A percentile compares a stretch with the other conserved stretches of the same genome.
Conservation (phyloP, 1,139 yeast genomes). For the Kodamaea ohmeri region DNA sequence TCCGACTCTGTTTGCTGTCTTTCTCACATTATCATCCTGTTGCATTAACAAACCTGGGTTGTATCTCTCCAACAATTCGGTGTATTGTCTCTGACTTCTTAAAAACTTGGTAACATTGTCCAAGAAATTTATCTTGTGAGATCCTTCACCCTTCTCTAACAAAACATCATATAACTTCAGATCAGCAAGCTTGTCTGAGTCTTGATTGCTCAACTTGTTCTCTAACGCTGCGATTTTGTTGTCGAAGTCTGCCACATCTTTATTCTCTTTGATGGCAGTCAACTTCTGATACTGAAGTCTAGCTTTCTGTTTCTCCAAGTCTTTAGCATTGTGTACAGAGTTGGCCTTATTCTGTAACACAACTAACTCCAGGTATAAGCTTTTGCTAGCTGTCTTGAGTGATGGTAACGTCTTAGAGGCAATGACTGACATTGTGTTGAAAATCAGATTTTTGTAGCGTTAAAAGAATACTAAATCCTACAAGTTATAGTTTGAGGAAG, state of each 20-base stretch:
- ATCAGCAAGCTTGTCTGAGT: slow-evolving; percentile 22
- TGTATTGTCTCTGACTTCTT: slow-evolving; percentile 71
- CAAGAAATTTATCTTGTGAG: slow-evolving; percentile 35
- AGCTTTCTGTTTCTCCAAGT: slow-evolving; percentile 50
- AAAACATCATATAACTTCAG: slow-evolving; percentile 25
- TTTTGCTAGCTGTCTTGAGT: slow-evolving; percentile 19
- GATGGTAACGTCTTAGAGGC: slow-evolving; percentile 12
- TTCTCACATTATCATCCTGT: slow-evolving; percentile 72
- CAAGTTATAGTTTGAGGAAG: too few species aligned
- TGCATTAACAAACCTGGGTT: slow-evolving; percentile 80
- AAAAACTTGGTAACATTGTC: slow-evolving; percentile 55
- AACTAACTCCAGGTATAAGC: slow-evolving; percentile 45
- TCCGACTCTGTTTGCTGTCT: slow-evolving; percentile 86
- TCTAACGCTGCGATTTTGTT: slow-evolving; percentile 11
- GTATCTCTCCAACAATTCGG: slow-evolving; percentile 77
- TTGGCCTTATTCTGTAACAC: slow-evolving; percentile 42
- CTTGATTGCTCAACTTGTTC: slow-evolving; percentile 9
- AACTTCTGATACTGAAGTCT: slow-evolving; percentile 53
- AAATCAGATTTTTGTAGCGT: not conserved
- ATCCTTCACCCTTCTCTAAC: slow-evolving; percentile 20
- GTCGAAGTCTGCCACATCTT: slow-evolving; percentile 25
- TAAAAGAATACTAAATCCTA: too few species aligned
- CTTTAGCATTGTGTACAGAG: slow-evolving; percentile 43
- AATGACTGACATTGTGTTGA: slow-evolving; percentile 10
- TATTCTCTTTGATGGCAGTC: slow-evolving; percentile 43